phyloP scores from a whole-genome alignment of 2,329 filamentous ascomycete genomes.

The Cytospora piceae region DNA sequence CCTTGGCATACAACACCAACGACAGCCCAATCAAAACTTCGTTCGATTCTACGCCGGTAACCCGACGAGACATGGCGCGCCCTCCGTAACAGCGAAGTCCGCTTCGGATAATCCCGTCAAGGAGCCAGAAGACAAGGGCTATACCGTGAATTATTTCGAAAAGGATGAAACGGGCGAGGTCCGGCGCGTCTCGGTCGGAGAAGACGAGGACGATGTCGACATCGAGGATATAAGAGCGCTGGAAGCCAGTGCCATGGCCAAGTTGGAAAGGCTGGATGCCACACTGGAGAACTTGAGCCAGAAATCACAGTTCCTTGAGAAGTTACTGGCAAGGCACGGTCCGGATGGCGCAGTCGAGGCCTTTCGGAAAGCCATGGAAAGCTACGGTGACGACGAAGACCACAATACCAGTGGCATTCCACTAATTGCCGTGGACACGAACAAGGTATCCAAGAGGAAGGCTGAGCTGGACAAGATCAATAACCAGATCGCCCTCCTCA shows the following conservation, averaged over 20 bases:
- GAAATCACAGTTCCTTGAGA: constrained; percentile 19
- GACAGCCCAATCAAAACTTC: constrained; percentile 10
- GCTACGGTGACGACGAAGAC: constrained; percentile 12
- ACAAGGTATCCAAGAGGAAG: not conserved
- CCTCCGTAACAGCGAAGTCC: not conserved
- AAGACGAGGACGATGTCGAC: constrained; percentile 62
- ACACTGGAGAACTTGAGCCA: constrained; percentile 18
- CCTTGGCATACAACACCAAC: constrained; percentile 5
- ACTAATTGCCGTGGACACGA: not conserved
- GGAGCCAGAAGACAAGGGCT: not conserved
- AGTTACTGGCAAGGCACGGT: constrained; percentile 24
- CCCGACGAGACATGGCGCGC: not conserved
- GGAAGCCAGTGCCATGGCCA: constrained; percentile 65
- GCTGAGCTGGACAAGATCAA: constrained; percentile 32
- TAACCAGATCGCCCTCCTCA: constrained; percentile 32
- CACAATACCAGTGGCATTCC: constrained; percentile 7
- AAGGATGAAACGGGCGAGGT: constrained; percentile 26
- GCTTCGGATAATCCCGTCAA: not conserved
- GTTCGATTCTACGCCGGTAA: constrained; percentile 22
- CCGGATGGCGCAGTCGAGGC: constrained; percentile 27
- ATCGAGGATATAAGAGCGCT: constrained; percentile 74
- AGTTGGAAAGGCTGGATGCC: constrained; percentile 33
- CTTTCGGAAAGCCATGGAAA: constrained; percentile 21
- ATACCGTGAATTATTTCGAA: constrained; percentile 27
- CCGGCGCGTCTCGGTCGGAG: constrained; percentile 15